Conservation (phyloP, 306 rosid species). For the Vicia villosa region DNA sequence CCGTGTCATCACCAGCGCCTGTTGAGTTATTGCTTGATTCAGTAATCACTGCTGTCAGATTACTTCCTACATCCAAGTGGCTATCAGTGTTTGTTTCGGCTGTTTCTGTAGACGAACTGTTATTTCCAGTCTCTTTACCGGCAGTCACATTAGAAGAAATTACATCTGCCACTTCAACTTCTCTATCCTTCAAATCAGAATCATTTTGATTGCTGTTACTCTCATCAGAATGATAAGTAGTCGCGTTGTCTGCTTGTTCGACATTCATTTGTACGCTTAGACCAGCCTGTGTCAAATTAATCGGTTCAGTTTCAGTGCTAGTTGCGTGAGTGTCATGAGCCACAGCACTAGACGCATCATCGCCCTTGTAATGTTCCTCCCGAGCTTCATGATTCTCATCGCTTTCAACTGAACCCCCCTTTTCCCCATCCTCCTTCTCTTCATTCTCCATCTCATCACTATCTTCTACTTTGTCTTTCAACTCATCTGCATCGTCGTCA, state of each 20-base stretch:
- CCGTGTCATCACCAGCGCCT: slow-evolving; percentile 19
- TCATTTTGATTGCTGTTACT: slow-evolving; percentile 38
- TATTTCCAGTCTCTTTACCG: slow-evolving; percentile 38
- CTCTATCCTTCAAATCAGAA: slow-evolving; percentile 44
- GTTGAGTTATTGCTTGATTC: slow-evolving; percentile 43
- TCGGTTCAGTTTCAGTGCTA: slow-evolving; percentile 45
- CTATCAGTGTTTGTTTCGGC: slow-evolving; percentile 33
- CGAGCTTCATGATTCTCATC: slow-evolving; percentile 76
- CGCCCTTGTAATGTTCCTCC: slow-evolving; percentile 88
- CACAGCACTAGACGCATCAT: slow-evolving; percentile 98
- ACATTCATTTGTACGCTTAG: slow-evolving; percentile 39
- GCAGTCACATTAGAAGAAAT: slow-evolving; percentile 42
- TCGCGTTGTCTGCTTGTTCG: slow-evolving; percentile 41
- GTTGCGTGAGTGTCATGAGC: slow-evolving; percentile 65
- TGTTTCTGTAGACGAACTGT: slow-evolving; percentile 33
- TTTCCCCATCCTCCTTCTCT: slow-evolving; percentile 48
- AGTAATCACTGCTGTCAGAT: slow-evolving; percentile 30
- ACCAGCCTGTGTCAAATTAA: slow-evolving; percentile 47
- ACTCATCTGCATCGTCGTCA: slow-evolving; percentile 64
- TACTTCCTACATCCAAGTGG: slow-evolving; percentile 44
- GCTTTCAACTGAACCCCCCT: slow-evolving; percentile 49
- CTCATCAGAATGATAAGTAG: slow-evolving; percentile 34
- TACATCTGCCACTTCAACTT: slow-evolving; percentile 37
- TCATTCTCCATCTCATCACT: slow-evolving; percentile 51
- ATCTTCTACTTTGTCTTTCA: slow-evolving; percentile 55